Percentiles rank a stretch among this genome's conserved stretches.
Evolutionary conservation across 352 stramenopile genomes (phyloP).

Genomic region (Phytophthora cactorum): DNA sequence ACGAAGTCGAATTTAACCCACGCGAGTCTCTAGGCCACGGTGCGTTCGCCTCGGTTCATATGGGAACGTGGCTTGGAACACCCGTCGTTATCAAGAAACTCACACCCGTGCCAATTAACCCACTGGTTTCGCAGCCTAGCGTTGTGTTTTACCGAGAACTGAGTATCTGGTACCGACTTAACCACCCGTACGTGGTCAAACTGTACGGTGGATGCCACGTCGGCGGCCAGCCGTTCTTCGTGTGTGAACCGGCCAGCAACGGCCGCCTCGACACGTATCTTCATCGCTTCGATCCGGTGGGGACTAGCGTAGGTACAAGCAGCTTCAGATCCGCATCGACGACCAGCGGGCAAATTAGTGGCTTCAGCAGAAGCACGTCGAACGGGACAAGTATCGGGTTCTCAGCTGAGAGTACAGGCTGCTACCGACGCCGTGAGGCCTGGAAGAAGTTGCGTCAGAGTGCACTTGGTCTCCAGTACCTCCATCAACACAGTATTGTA

Average conservation of each 20-base stretch:
- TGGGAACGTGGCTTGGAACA: conserved; percentile 40
- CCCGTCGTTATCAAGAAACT: conserved; percentile 46
- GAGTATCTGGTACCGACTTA: conserved; percentile 40
- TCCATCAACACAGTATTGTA: conserved; percentile 44
- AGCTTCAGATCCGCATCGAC: conserved; percentile 17
- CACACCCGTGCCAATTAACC: conserved; percentile 6
- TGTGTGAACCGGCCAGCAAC: conserved; percentile 38
- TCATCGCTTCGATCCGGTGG: conserved; percentile 13
- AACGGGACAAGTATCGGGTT: conserved; percentile 18
- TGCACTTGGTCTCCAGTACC: conserved; percentile 35
- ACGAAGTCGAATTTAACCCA: conserved; percentile 42
- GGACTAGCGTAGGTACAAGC: conserved; percentile 4
- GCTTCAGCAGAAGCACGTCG: conserved; percentile 24
- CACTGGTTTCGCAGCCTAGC: conserved; percentile 14
- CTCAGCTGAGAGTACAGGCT: conserved; percentile 13
- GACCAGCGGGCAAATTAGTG: conserved; percentile 16
- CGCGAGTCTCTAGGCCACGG: conserved; percentile 32
- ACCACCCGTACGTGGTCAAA: conserved; percentile 42
- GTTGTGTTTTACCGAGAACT: conserved; percentile 39
- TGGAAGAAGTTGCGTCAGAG: conserved; percentile 39
- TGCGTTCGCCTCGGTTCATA: conserved; percentile 41
- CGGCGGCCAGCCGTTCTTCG: conserved; percentile 43
- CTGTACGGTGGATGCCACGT: conserved; percentile 44
- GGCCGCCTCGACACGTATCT: conserved; percentile 36
- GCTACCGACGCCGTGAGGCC: conserved; percentile 25